phyloP scores from a whole-genome alignment of 2,329 filamentous ascomycete genomes.

The Fusarium sp. region DNA sequence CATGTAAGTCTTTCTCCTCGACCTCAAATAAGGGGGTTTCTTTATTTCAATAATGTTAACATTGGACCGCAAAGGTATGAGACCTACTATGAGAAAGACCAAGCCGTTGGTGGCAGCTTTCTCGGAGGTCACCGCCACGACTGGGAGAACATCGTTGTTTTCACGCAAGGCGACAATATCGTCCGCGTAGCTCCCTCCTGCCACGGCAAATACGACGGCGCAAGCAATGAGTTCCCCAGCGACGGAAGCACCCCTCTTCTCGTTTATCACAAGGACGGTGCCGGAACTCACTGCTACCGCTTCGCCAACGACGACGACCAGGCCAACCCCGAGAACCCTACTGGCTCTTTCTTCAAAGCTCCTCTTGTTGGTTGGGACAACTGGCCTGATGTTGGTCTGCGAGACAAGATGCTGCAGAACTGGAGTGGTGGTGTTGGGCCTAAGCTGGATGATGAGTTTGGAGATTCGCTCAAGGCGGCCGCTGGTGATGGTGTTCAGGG shows the following conservation, averaged over 20 bases:
- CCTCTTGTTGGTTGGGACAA: constrained; percentile 44
- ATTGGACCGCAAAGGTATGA: constrained; percentile 22
- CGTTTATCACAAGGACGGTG: constrained; percentile 47
- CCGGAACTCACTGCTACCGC: constrained; percentile 45
- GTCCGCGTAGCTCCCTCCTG: constrained; percentile 45
- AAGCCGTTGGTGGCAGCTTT: constrained; percentile 46
- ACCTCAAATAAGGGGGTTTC: rapidly evolving
- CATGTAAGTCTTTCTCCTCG: constrained; percentile 28
- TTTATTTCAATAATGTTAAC: neutral
- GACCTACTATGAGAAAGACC: constrained; percentile 58
- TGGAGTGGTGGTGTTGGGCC: constrained; percentile 44
- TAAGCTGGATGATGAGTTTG: constrained; percentile 45
- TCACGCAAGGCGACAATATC: constrained; percentile 37
- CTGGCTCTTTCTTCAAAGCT: constrained; percentile 37
- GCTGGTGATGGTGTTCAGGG: constrained; percentile 42
- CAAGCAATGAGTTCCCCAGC: constrained; percentile 34
- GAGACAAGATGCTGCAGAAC: constrained; percentile 39
- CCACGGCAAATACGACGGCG: constrained; percentile 39
- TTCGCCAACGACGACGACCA: constrained; percentile 43
- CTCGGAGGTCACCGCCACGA: constrained; percentile 53
- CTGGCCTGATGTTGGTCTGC: constrained; percentile 40
- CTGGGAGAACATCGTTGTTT: constrained; percentile 54
- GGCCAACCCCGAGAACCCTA: constrained; percentile 40
- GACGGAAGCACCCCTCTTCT: constrained; percentile 37
- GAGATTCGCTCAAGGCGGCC: constrained; percentile 33